Conservation (phyloP, 2,329 filamentous ascomycete genomes). For the Claviceps sp. region DNA sequence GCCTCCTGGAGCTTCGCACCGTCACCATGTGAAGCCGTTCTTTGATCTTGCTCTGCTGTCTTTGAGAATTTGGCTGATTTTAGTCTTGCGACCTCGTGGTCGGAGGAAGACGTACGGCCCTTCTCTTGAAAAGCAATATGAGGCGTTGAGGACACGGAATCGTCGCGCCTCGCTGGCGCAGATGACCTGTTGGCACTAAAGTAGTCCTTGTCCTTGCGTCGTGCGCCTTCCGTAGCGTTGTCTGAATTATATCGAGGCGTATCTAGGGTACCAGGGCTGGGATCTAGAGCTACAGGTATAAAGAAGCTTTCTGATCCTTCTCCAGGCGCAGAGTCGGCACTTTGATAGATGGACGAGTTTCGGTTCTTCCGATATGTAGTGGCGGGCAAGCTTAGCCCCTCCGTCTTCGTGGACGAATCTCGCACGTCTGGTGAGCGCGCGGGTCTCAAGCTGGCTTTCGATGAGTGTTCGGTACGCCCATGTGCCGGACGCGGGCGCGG, state of each 20-base stretch:
- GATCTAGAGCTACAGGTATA: constrained; percentile 63
- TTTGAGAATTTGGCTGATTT: constrained; percentile 38
- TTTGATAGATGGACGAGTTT: constrained; percentile 51
- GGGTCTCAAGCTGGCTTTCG: constrained; percentile 38
- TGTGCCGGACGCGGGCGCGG: constrained; percentile 43
- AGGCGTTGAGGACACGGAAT: constrained; percentile 51
- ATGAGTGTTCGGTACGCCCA: constrained; percentile 38
- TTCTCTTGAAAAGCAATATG: constrained; percentile 90
- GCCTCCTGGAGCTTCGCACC: constrained; percentile 72
- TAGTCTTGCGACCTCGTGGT: constrained; percentile 40
- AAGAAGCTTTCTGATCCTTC: constrained; percentile 58
- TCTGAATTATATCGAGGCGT: constrained; percentile 43
- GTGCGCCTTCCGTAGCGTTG: constrained; percentile 27
- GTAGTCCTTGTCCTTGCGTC: constrained; percentile 45
- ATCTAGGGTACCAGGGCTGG: constrained; percentile 43
- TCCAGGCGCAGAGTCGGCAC: constrained; percentile 29
- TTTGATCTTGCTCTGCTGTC: constrained; percentile 15
- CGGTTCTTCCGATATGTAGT: constrained; percentile 67
- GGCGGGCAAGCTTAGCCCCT: constrained; percentile 57
- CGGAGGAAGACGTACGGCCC: constrained; percentile 44
- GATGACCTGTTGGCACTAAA: constrained; percentile 35
- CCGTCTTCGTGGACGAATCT: constrained; percentile 27
- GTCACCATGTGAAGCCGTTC: constrained; percentile 20
- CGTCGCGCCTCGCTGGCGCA: constrained; percentile 30
- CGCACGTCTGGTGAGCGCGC: constrained; percentile 41